Base-by-base conservation (phyloP, 2,329 filamentous ascomycete species). In the Penicillium sp. region DNA sequence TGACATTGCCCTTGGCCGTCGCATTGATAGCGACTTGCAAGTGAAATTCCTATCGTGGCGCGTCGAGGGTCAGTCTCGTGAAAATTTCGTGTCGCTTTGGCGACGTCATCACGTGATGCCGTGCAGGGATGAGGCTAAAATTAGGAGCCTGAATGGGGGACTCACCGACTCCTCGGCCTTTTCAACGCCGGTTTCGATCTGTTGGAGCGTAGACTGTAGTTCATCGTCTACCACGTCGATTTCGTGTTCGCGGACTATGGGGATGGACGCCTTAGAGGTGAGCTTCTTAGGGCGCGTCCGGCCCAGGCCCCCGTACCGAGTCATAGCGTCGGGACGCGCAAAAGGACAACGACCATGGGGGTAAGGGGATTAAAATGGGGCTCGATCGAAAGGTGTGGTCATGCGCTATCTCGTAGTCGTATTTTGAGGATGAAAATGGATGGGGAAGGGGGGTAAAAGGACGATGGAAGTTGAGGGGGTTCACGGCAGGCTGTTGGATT, bases 81-180 rank as follows among this genome's bases (percentile, higher is more conserved):
- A 67, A 72, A 71, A 67, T 71, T 70, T 70, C 64, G 64, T 62
- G 58, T 63, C 63, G 61, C 53, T 65, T 55, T 63, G 63, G 65
- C 37, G 63, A 69, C 68, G 33, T 36, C 61, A 58, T 75, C 74
- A 76, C 73, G 73, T 76, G 74, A 75, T 62, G 18, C 47, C 19
- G 40, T 61, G 46, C 65, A 72, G 67, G 70, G 69, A 67, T 70
- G 62, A 59, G 59, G 58, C 63, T 64, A 66, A 66, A 64, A 61
- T 60, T 61, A 64, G 63, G 55, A 56, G 71, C 64, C 62, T 6
- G 13, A 9, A 11, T n/a, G 34, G 34, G 19, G 16, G 70, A 90
- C 92, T 86, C 78, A 97, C 94, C 80, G 93, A 93, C 85, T 97
- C 92, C 79, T 99, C 94, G 62, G 87, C 90, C 74, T 96, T 92